phyloP scores from a whole-genome alignment of 164 flowering plant species.

The Dillenia suffruticosa region DNA sequence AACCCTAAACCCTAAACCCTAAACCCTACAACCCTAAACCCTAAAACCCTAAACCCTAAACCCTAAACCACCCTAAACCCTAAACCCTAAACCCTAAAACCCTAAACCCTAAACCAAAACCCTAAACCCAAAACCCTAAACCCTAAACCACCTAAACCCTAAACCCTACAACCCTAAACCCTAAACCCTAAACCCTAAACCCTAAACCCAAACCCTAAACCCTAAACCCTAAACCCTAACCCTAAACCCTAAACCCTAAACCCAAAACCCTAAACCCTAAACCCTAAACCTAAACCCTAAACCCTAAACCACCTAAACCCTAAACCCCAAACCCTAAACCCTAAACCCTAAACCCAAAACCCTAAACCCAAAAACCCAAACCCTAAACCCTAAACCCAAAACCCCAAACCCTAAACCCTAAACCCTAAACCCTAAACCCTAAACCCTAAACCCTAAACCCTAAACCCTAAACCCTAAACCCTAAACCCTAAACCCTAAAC shows the following conservation, averaged over 20 bases:
- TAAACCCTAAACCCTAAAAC: too few relatives aligned
- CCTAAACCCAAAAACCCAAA: constrained; percentile 17
- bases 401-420: constrained; percentile 28
- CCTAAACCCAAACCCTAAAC: constrained; percentile 19
- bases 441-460: constrained; percentile 26
- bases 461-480: constrained; percentile 17
- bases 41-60: too few relatives aligned
- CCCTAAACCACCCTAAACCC: too few relatives aligned
- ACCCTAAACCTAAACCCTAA: constrained; percentile 21
- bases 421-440: constrained; percentile 22
- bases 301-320: constrained; percentile 20
- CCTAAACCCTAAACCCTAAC: constrained; percentile 14
- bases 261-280: constrained; percentile 13
- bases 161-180: too few relatives aligned
- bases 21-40: too few relatives aligned
- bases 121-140: too few relatives aligned
- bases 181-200: too few relatives aligned
- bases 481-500: constrained; percentile 16
- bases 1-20: too few relatives aligned
- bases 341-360: constrained; percentile 23
- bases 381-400: constrained; percentile 22
- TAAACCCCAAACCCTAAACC: constrained; percentile 19
- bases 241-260: constrained; percentile 9
- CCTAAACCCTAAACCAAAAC: too few relatives aligned
- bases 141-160: too few relatives aligned